Evolutionary conservation across 306 rosid species (phyloP).

Genomic region (Malus orientalis): DNA sequence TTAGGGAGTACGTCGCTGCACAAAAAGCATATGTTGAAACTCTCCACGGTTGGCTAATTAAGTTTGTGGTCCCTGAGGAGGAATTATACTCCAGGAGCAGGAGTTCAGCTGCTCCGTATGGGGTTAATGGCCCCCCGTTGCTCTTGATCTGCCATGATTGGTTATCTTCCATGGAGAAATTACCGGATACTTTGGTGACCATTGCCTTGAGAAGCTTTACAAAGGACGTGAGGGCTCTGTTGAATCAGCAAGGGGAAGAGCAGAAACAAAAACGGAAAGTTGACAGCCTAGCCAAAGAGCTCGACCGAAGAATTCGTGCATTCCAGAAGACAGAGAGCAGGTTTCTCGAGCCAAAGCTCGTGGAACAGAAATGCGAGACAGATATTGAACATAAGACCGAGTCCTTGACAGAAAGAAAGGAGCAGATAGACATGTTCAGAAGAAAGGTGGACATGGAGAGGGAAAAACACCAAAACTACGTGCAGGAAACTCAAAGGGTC

Average conservation of each 20-base stretch:
- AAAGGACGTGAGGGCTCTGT: slow-evolving; percentile 62
- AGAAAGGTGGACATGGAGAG: slow-evolving; percentile 63
- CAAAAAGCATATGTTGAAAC: slow-evolving; percentile 79
- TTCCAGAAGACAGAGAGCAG: slow-evolving; percentile 45
- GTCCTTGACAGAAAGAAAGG: slow-evolving; percentile 47
- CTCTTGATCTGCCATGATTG: slow-evolving; percentile 67
- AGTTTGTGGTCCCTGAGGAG: slow-evolving; percentile 73
- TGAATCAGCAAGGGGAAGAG: slow-evolving; percentile 72
- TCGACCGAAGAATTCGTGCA: slow-evolving; percentile 41
- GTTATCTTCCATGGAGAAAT: slow-evolving; percentile 58
- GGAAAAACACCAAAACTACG: slow-evolving; percentile 62
- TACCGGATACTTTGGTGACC: slow-evolving; percentile 57
- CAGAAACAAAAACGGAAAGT: slow-evolving; percentile 83
- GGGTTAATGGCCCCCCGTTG: slow-evolving; percentile 63
- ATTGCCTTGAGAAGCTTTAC: slow-evolving; percentile 51
- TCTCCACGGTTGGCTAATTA: slow-evolving; percentile 78
- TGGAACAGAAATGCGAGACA: slow-evolving; percentile 33
- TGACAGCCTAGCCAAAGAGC: slow-evolving; percentile 54
- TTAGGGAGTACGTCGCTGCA: slow-evolving; percentile 55
- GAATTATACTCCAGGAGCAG: slow-evolving; percentile 62
- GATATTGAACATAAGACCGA: slow-evolving; percentile 35
- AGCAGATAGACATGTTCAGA: slow-evolving; percentile 51
- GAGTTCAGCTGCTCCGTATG: slow-evolving; percentile 33
- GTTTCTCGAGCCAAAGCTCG: slow-evolving; percentile 47
- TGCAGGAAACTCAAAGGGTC: slow-evolving; percentile 70